Base-by-base conservation (phyloP, 352 stramenopile species). In the Thraustochytrium sp. region DNA sequence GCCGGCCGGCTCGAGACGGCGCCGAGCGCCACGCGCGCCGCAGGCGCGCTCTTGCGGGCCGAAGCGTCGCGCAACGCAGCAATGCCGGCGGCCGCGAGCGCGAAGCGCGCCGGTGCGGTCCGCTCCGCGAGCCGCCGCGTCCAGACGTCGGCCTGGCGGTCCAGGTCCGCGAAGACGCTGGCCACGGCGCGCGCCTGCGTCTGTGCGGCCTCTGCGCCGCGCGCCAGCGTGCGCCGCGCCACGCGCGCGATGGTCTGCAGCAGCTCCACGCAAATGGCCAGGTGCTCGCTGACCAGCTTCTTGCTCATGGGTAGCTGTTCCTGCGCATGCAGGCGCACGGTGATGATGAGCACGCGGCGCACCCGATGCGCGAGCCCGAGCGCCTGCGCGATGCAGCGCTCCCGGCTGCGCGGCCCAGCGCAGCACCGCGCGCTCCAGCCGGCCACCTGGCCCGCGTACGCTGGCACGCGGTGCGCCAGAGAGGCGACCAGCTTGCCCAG, bases 1-100 rank as follows among this genome's bases (percentile, higher is more conserved):
- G 29, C 49, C 4, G 62, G 36, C 53, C 76, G 87, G 74, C 88
- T 76, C 16, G 56, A 59, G 13, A 49, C 29, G 46, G 72, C 84
- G 40, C 68, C 48, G 9, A 85, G 38, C 9, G 73, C 36, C 3
- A 85, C 23, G 37, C 31, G 29, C 44, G 42, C 89, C 37, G 82
- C 65, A 55, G 3, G 23, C 36, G 34, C 38, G 3, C 9, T 26
- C 16, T 82, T 38, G 44, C 26, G 4, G 40, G 55, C 3, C 18
- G 36, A 36, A 65, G 11, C 8, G 8, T n/a, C 34, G 31, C n/a
- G 9, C 48, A 83, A 31, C 31, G 38, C 5, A 13, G 82, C 42
- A 21, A 76, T 9, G 0, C 23, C 74, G 53, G 29, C 48, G 34
- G 37, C 38, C 21, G 26, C 42, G 23, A 73, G 23, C 26, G 31